phyloP scores from a whole-genome alignment of 2,329 filamentous ascomycete species.

The Trichophyton rubrum region DNA sequence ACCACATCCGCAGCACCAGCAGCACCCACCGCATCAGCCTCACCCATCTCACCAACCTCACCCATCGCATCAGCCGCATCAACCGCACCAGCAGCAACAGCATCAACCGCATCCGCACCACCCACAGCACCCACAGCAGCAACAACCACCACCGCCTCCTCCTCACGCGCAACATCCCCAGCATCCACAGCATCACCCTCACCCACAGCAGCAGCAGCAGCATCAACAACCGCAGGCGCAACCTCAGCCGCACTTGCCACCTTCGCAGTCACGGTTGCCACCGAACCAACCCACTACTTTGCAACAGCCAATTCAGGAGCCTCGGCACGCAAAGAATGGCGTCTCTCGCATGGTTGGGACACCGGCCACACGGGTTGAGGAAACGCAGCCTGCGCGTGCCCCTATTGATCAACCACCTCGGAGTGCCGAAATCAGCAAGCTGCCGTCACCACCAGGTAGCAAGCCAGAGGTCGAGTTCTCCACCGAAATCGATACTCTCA shows the following conservation, averaged over 20 bases:
- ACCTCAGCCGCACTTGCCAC: slow-evolving; percentile 20
- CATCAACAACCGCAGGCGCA: slow-evolving; percentile 2
- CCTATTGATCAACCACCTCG: slow-evolving; percentile 4
- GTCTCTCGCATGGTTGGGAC: slow-evolving; percentile 19
- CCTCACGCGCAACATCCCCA: slow-evolving; percentile 1
- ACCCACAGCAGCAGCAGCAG: not conserved
- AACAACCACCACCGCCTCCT: slow-evolving; percentile 8
- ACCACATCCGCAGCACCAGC: slow-evolving; percentile 21
- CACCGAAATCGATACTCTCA: slow-evolving; percentile 76
- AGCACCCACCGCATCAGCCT: slow-evolving; percentile 16
- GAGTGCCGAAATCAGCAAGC: slow-evolving; percentile 6
- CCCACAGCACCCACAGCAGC: slow-evolving; percentile 16
- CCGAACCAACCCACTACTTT: slow-evolving; percentile 17
- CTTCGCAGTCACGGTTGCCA: slow-evolving; percentile 21
- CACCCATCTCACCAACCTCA: slow-evolving; percentile 20
- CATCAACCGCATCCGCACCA: slow-evolving; percentile 14
- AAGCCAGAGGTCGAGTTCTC: slow-evolving; percentile 47
- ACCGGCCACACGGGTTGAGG: slow-evolving; percentile 11
- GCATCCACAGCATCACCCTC: not conserved
- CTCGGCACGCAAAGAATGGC: slow-evolving; percentile 28
- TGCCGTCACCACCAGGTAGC: slow-evolving; percentile 1
- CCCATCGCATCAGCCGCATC: slow-evolving; percentile 17
- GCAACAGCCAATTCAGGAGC: slow-evolving; percentile 26
- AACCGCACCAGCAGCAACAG: slow-evolving; percentile 21
- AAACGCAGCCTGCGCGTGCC: slow-evolving; percentile 5